Evolutionary conservation across 352 stramenopile species (phyloP).

Genomic region (Blastocystis hominis): DNA sequence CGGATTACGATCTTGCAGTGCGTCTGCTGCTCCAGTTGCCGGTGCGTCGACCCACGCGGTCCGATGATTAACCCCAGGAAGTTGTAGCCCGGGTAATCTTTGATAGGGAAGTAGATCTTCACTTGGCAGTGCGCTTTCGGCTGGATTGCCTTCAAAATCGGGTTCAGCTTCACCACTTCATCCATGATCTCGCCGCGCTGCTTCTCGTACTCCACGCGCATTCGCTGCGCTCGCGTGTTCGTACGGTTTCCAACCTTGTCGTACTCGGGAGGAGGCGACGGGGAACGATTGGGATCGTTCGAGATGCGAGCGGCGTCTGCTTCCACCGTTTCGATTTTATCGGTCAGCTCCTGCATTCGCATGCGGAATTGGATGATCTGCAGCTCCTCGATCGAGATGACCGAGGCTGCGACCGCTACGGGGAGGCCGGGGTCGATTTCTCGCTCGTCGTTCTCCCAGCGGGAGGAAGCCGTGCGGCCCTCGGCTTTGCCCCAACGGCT

Average conservation of each 20-base stretch:
- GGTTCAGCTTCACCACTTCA: constrained; percentile 86
- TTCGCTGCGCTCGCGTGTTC: constrained; percentile 88
- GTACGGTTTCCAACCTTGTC: constrained; percentile 82
- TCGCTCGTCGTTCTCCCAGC: constrained; percentile 53
- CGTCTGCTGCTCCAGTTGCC: constrained; percentile 93
- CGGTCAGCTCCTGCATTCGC: constrained; percentile 44
- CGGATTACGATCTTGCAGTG: constrained; percentile 94
- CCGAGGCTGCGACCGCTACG: neutral
- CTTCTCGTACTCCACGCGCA: constrained; percentile 78
- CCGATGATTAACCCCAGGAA: constrained; percentile 99
- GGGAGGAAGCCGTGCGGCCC: neutral
- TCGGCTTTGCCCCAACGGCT: constrained; percentile 52
- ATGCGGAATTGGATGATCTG: constrained; percentile 54
- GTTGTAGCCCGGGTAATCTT: constrained; percentile 95
- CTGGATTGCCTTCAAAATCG: constrained; percentile 60
- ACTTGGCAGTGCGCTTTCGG: constrained; percentile 76
- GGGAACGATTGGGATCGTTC: constrained; percentile 73
- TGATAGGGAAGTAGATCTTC: constrained; percentile 93
- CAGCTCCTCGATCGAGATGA: constrained; percentile 53
- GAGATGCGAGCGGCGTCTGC: constrained; percentile 58
- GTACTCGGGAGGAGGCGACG: constrained; percentile 84
- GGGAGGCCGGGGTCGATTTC: constrained; percentile 33
- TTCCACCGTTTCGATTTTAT: constrained; percentile 56
- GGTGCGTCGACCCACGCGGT: constrained; percentile 93
- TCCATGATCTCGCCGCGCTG: constrained; percentile 83